Evolutionary conservation across 2,329 filamentous ascomycete genomes (phyloP).

Genomic region (Calonectria multiphialidica): DNA sequence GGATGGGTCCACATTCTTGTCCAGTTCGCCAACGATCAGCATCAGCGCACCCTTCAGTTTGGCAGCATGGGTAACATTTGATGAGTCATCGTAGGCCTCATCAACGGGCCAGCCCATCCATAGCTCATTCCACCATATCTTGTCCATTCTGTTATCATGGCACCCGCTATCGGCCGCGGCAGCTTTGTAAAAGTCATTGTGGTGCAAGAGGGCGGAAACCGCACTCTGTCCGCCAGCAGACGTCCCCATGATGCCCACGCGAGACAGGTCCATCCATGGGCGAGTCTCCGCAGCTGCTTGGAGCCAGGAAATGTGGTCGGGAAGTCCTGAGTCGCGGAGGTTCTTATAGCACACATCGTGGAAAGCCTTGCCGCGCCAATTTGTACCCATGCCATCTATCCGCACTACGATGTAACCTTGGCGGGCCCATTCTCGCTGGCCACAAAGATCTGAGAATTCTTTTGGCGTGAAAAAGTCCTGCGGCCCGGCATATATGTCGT

Average conservation of each 20-base stretch:
- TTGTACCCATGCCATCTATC: constrained; percentile 49
- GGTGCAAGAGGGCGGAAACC: constrained; percentile 42
- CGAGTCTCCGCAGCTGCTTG: constrained; percentile 41
- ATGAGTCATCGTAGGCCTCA: constrained; percentile 42
- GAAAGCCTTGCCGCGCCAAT: constrained; percentile 45
- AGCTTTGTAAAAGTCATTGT: constrained; percentile 45
- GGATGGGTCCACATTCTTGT: constrained; percentile 45
- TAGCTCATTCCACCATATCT: constrained; percentile 47
- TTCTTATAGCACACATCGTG: constrained; percentile 48
- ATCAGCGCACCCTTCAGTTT: constrained; percentile 44
- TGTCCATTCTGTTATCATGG: constrained; percentile 48
- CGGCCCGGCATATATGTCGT: constrained; percentile 47
- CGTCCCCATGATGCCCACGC: constrained; percentile 44
- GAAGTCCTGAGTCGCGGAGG: constrained; percentile 43
- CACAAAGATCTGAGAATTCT: constrained; percentile 31
- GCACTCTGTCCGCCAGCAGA: constrained; percentile 49
- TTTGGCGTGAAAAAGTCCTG: constrained; percentile 42
- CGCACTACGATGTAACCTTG: constrained; percentile 46
- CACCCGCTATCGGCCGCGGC: constrained; percentile 44
- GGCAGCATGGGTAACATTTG: constrained; percentile 43
- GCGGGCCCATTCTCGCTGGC: constrained; percentile 40
- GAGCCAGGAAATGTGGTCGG: constrained; percentile 47
- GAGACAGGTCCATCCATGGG: constrained; percentile 44
- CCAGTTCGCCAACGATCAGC: constrained; percentile 45
- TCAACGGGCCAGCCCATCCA: constrained; percentile 50